Base-by-base conservation (phyloP, 164 flowering plant genomes). In the Vitis labrusca region DNA sequence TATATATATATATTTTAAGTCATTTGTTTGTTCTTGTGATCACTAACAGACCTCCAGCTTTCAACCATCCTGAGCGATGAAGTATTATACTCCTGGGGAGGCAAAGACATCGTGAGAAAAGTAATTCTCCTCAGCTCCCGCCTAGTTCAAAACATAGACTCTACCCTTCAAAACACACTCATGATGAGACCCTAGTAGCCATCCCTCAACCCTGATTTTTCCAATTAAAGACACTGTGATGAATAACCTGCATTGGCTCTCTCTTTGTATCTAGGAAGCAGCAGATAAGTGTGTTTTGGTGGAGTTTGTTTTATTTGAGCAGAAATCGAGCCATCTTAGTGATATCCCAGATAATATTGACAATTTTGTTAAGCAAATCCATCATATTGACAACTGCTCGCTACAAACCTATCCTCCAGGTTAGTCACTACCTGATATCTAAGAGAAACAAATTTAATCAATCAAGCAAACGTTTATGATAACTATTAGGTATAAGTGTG, bases 331-430 rank as follows among this genome's bases (percentile, higher is more conserved):
- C 73, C 86, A 84, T 61, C 79, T 82, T 37, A 50, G 70, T 59
- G 78, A 80, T 63, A n/a, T 72, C 48, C 72, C 82, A 8, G 84
- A 76, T 67, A 76, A 63, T 75, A 70, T 82, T 59, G 82, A 83
- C 78, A 83, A 79, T 17, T 85, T 94, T 64, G 19, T 65, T 6
- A 79, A 78, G 64, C 75, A 82, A 57, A 84, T 88, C 15, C 83
- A 80, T 73, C 89, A 88, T 79, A 84, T 89, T 11, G 88, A 91
- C 65, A 91, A 91, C 68, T 94, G 97, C 77, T 85, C 89, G 4
- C 74, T 89, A 47, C 83, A 74, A 52, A 73, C 78, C 14, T 82
- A 64, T 74, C 66, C 80, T 78, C 88, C 91, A 77, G 95, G 98
- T 93, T 67, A 73, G 56, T 48, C 27, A 64, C 44, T 47, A 23